Evolutionary conservation across 805 yeast species (phyloP).

Genomic region (Yarrowia divulgata): DNA sequence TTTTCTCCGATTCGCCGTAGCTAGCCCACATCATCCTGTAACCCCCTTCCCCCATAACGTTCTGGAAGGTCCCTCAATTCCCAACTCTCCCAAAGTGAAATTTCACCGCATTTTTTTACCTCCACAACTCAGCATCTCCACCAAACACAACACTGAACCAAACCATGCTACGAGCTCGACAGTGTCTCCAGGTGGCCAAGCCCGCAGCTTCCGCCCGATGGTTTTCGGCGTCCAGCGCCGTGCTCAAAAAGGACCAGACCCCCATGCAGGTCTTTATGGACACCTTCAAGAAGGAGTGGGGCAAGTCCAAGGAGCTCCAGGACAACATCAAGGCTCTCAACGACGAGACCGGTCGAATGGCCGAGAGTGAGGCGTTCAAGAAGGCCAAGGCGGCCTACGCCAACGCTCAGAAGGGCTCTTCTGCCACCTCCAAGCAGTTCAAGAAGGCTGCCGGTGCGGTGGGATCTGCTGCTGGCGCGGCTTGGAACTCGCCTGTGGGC

Average conservation of each 20-base stretch:
- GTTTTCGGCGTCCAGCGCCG: conserved; percentile 8
- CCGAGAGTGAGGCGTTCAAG: conserved; percentile 92
- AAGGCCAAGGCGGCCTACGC: conserved; percentile 92
- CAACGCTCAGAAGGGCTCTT: conserved; percentile 73
- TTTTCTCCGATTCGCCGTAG: not conserved
- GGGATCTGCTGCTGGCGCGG: conserved; percentile 85
- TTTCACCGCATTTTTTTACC: not conserved
- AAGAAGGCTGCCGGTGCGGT: conserved; percentile 92
- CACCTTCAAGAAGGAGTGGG: conserved; percentile 90
- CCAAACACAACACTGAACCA: not conserved
- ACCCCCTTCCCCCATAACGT: not conserved
- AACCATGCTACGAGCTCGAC: conserved; percentile 38
- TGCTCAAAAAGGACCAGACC: conserved; percentile 44
- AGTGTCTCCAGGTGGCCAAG: conserved; percentile 5
- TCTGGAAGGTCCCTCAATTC: conserved; percentile 5
- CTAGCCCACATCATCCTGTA: not conserved
- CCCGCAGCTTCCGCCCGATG: conserved; percentile 7
- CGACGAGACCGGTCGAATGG: conserved; percentile 93
- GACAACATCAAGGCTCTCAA: conserved; percentile 92
- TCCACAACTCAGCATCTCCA: not conserved
- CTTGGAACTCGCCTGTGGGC: conserved; percentile 97
- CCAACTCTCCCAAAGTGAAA: not conserved
- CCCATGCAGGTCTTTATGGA: conserved; percentile 94
- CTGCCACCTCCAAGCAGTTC: conserved; percentile 75
- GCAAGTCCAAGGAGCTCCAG: conserved; percentile 86